Base-by-base conservation (phyloP, 768 basidiomycete genomes). In the Pholiota conissans region DNA sequence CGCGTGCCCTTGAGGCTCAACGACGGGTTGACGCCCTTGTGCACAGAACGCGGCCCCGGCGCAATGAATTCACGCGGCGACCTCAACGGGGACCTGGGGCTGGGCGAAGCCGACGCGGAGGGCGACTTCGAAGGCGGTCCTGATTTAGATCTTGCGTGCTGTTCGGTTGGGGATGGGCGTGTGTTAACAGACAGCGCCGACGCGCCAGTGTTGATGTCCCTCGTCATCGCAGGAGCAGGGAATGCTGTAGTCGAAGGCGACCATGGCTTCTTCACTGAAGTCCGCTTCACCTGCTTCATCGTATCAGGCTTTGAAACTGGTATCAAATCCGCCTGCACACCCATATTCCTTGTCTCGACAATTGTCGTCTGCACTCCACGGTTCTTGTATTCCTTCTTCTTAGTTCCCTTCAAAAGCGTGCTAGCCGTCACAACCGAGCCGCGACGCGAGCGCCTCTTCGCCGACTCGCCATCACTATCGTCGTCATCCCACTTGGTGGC, bases 331-430 rank as follows among this genome's bases (percentile, higher is more conserved):
- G 83, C 85, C 77, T 92, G 91, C 56, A 90, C 78, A 42, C 77
- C 79, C 67, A 83, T 78, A 63, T 76, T 78, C 52, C 77, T 76
- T 63, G 77, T 80, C 65, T 85, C 82, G 50, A 76, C 77, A 37
- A 75, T 69, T 58, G 78, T 72, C 51, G 91, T 92, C 74, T 94
- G 92, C 57, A 91, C 83, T 58, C 87, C 90, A 60, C 84, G 76
- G 35, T 82, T 79, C 52, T 78, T 81, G 63, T 93, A 91, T 66
- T 78, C 75, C 65, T 79, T 84, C 42, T 45, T 45, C 70, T 74
- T 81, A 58, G 71, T 76, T 57, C 76, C 74, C 55, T 72, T 74
- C 46, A 70, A 64, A n/a, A 63, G 68, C 27, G 72, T 71, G 32
- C 64, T 71, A 14, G 71, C 70, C 9, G 73, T 73, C 6, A 71